Percentiles rank a stretch among this genome's conserved stretches.
Conservation (phyloP, 2,329 filamentous ascomycete species). For the Pseudocercospora musae region DNA sequence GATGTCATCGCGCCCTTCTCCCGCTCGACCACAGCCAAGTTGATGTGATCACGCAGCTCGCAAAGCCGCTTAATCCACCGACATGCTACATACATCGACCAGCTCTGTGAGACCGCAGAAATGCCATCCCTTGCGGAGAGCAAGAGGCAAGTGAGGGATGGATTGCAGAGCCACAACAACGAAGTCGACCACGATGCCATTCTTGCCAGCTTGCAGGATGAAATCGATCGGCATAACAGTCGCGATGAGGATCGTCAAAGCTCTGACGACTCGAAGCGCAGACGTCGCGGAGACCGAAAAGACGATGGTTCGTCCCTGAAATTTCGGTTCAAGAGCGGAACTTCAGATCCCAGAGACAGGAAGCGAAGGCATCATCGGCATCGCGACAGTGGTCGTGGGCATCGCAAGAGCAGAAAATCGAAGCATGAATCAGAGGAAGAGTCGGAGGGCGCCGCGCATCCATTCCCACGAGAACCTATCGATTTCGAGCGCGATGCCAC, state of each 20-base stretch:
- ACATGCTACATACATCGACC: slow-evolving; percentile 4
- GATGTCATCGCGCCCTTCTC: neutral
- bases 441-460: slow-evolving; percentile 26
- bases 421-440: slow-evolving; percentile 2
- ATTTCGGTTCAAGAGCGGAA: slow-evolving; percentile 34
- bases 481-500: slow-evolving; percentile 19
- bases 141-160: slow-evolving; percentile 30
- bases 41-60: neutral
- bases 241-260: slow-evolving; percentile 14
- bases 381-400: slow-evolving; percentile 7
- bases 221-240: slow-evolving; percentile 35
- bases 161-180: slow-evolving; percentile 17
- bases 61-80: neutral
- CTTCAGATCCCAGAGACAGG: slow-evolving; percentile 9
- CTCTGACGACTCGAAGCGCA: slow-evolving; percentile 5
- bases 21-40: neutral
- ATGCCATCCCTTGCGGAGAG: slow-evolving; percentile 37
- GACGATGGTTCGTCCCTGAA: slow-evolving; percentile 14
- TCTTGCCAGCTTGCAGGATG: slow-evolving; percentile 31
- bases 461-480: slow-evolving; percentile 34
- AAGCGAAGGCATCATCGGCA: slow-evolving; percentile 28
- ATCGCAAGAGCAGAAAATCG: slow-evolving; percentile 18
- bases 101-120: slow-evolving; percentile 6
- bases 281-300: neutral
- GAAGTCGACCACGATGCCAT: slow-evolving; percentile 34